Conservation (phyloP, 306 rosid species). For the Prunus mira region DNA sequence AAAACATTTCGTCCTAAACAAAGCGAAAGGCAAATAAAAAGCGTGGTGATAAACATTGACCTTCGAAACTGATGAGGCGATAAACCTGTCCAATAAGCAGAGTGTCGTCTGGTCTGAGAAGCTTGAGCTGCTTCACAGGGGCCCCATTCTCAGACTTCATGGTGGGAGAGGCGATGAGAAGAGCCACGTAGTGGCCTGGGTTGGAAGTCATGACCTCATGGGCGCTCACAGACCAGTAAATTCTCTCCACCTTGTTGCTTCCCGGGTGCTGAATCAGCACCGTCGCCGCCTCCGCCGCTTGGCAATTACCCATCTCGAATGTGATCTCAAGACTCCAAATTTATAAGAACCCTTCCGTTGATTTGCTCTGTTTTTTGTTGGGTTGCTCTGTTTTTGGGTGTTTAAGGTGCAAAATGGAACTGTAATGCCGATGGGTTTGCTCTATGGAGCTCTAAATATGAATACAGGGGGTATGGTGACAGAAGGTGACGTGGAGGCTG, state of each 20-base stretch:
- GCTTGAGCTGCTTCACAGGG: constrained; percentile 77
- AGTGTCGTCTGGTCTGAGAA: constrained; percentile 82
- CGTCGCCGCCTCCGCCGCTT: constrained; percentile 88
- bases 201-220: constrained; percentile 62
- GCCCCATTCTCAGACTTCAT: constrained; percentile 49
- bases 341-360: neutral
- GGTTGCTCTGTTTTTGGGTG: neutral
- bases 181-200: constrained; percentile 90
- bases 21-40: neutral
- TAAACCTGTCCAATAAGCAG: constrained; percentile 84
- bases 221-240: constrained; percentile 85
- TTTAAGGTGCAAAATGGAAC: too few species aligned
- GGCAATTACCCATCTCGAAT: constrained; percentile 76
- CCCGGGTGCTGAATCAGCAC: constrained; percentile 79
- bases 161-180: constrained; percentile 41
- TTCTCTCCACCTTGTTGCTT: constrained; percentile 59
- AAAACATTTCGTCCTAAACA: neutral
- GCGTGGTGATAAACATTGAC: constrained; percentile 14
- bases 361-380: neutral
- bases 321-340: neutral
- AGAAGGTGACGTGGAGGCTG: constrained; percentile 4
- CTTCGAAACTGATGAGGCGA: constrained; percentile 80
- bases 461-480: neutral
- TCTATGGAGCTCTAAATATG: neutral
- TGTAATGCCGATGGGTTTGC: neutral